These are phyloP conservation scores for Kodamaea jinghongensis DNA, from an alignment of 805 yeast genomes.

Conservation along the genomic window DNA sequence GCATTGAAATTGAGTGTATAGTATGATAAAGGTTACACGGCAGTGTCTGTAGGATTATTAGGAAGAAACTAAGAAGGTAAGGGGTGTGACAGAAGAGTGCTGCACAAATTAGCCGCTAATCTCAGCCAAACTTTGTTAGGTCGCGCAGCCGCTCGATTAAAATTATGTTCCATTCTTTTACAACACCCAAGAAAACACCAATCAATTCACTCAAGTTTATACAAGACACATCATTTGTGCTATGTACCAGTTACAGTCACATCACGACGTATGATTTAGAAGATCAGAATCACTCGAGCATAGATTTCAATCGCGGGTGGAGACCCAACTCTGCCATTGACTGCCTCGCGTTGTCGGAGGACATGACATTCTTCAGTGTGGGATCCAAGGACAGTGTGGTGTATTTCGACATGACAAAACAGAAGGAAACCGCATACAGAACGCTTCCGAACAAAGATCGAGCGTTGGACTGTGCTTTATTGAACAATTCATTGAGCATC, in stretches of 20 bases:
- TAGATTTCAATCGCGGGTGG: constrained; percentile 1
- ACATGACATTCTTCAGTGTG: constrained; percentile 14
- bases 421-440: constrained; percentile 4
- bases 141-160: no score
- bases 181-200: neutral
- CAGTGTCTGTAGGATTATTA: no score
- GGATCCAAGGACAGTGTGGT: constrained; percentile 17
- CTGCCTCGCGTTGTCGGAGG: constrained; percentile 14
- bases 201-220: neutral
- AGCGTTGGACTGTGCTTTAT: constrained; percentile 20
- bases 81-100: no score
- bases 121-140: no score
- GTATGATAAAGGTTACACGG: no score
- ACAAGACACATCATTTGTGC: neutral
- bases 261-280: neutral
- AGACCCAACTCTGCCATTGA: constrained; percentile 19
- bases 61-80: no score
- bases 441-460: constrained; percentile 11
- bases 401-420: constrained; percentile 22
- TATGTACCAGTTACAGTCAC: neutral
- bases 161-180: no score
- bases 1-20: no score
- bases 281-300: neutral
- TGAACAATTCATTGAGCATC: constrained; percentile 19
- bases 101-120: no score